Conservation (phyloP, 2,329 filamentous ascomycete species). For the Ophiocordyceps polyrhachis-furcata region DNA sequence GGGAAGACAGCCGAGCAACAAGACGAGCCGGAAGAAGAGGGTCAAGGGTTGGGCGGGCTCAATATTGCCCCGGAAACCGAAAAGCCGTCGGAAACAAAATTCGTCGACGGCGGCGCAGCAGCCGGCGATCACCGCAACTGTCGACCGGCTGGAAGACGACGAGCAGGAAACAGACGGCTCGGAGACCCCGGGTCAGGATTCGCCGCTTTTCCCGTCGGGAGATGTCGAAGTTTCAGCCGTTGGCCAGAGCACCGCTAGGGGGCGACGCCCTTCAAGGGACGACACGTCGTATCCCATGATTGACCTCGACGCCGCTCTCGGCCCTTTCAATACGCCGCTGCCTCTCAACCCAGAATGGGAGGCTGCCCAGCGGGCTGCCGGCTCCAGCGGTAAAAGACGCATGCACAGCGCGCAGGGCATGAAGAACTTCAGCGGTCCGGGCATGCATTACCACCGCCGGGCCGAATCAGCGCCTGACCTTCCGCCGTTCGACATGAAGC, state of each 20-base stretch:
- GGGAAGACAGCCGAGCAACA: conserved; percentile 14
- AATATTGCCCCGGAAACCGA: conserved; percentile 45
- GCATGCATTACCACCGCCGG: conserved; percentile 59
- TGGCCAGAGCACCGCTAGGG: neutral
- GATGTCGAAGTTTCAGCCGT: neutral
- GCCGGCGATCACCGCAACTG: conserved; percentile 26
- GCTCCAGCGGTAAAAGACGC: conserved; percentile 37
- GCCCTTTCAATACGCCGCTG: conserved; percentile 72
- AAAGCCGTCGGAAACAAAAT: conserved; percentile 24
- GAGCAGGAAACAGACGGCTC: conserved; percentile 9
- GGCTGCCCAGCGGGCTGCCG: conserved; percentile 40
- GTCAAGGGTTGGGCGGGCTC: conserved; percentile 57
- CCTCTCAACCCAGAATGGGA: conserved; percentile 46
- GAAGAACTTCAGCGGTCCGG: conserved; percentile 47
- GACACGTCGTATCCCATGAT: conserved; percentile 66
- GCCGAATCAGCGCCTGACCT: conserved; percentile 68
- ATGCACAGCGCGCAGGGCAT: conserved; percentile 62
- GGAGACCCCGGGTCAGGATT: conserved; percentile 6
- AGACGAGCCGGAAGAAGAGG: conserved; percentile 37
- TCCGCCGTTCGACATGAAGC: conserved; percentile 48
- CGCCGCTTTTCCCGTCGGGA: conserved; percentile 7
- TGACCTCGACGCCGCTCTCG: conserved; percentile 82
- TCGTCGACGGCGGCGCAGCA: conserved; percentile 18
- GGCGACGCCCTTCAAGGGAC: conserved; percentile 21
- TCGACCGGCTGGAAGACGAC: conserved; percentile 10